Evolutionary conservation across 305 asterid genomes (phyloP).

Genomic region (Petunia hybrid): DNA sequence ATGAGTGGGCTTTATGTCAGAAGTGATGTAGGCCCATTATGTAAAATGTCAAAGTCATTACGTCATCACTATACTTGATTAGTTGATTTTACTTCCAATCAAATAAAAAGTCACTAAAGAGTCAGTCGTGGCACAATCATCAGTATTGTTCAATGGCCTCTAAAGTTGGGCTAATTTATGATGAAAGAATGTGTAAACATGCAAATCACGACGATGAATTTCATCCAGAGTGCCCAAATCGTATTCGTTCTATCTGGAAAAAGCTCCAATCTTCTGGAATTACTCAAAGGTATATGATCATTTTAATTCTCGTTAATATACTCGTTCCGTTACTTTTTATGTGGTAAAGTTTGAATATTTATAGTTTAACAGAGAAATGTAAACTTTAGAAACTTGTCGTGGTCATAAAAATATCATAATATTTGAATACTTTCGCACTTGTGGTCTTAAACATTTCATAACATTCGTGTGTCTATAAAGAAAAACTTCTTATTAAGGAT

Average conservation of each 20-base stretch:
- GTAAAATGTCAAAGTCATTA: not conserved
- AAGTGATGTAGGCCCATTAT: not conserved
- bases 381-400: too few species aligned
- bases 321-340: not conserved
- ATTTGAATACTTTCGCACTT: too few species aligned
- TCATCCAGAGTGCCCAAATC: slow-evolving; percentile 87
- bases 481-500: too few species aligned
- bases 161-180: slow-evolving; percentile 75
- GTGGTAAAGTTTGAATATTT: too few species aligned
- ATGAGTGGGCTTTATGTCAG: not conserved
- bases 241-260: slow-evolving; percentile 78
- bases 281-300: slow-evolving; percentile 57
- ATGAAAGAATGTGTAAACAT: slow-evolving; percentile 83
- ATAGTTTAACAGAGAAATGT: too few species aligned
- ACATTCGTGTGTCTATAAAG: too few species aligned
- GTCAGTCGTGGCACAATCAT: not conserved
- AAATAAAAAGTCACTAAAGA: not conserved
- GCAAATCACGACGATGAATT: slow-evolving; percentile 46
- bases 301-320: not conserved
- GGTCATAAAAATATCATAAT: too few species aligned
- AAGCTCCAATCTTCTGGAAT: slow-evolving; percentile 70
- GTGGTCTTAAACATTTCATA: too few species aligned
- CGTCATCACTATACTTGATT: not conserved
- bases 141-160: slow-evolving; percentile 21
- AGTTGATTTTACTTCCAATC: not conserved